These are phyloP conservation scores for Sugiyamaella marilandica DNA, from an alignment of 805 yeast species.

Conservation along the genomic window DNA sequence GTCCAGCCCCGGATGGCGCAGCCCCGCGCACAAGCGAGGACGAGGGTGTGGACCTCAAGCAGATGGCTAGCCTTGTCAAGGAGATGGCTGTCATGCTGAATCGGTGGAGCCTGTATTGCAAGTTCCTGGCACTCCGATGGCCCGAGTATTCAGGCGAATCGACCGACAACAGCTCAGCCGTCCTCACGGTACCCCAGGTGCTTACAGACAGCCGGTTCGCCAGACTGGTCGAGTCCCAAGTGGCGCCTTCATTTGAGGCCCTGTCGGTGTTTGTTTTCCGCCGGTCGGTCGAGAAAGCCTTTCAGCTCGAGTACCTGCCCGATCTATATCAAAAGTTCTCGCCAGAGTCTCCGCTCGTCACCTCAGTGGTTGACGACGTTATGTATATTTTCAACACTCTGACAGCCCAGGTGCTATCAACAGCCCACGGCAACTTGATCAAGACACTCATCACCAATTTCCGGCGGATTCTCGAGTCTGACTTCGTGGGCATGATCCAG, in stretches of 20 bases:
- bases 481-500: conserved; percentile 53
- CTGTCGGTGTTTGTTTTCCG: conserved; percentile 64
- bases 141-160: conserved; percentile 18
- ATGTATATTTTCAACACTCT: conserved; percentile 67
- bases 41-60: conserved; percentile 45
- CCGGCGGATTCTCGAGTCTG: conserved; percentile 57
- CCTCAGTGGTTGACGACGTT: conserved; percentile 84
- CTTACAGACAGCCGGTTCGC: conserved; percentile 51
- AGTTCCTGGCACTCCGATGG: conserved; percentile 69
- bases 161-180: neutral
- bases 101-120: conserved; percentile 62
- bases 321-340: conserved; percentile 35
- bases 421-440: conserved; percentile 60
- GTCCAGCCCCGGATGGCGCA: conserved; percentile 25
- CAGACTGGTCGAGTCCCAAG: conserved; percentile 47
- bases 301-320: conserved; percentile 74
- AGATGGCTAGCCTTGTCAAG: conserved; percentile 58
- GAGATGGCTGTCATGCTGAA: conserved; percentile 76
- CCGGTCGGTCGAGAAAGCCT: conserved; percentile 76
- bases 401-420: conserved; percentile 58
- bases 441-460: conserved; percentile 51
- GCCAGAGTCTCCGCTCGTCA: conserved; percentile 56
- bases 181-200: conserved; percentile 43
- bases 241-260: conserved; percentile 59
- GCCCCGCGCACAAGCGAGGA: conserved; percentile 23